Conservation (phyloP, 768 basidiomycete genomes). For the Pisolithus albus region DNA sequence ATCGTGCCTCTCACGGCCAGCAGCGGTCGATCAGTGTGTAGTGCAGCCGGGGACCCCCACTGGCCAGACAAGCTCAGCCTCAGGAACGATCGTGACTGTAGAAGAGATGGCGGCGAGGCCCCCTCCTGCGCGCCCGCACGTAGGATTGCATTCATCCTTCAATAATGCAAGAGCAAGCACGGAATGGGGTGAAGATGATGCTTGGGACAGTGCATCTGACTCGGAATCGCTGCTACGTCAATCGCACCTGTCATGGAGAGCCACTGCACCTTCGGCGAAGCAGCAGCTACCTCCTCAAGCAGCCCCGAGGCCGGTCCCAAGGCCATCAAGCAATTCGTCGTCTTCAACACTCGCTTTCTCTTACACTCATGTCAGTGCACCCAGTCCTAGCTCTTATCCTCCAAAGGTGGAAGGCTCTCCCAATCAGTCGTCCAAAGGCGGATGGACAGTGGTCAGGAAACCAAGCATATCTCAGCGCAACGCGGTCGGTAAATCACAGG, state of each 20-base stretch:
- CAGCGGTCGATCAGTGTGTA: too few relatives aligned
- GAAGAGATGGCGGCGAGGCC: slow-evolving; percentile 47
- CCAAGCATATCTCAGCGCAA: slow-evolving; percentile 24
- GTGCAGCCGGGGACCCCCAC: neutral
- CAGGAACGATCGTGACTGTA: neutral
- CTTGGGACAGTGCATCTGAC: slow-evolving; percentile 80
- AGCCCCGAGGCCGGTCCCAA: slow-evolving; percentile 53
- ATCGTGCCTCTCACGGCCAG: too few relatives aligned
- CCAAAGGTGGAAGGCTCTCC: slow-evolving; percentile 37
- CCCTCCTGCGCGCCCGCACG: slow-evolving; percentile 69
- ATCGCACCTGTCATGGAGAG: slow-evolving; percentile 42
- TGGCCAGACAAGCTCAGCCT: neutral
- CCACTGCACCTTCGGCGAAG: slow-evolving; percentile 20
- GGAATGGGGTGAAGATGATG: slow-evolving; percentile 83
- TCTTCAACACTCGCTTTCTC: slow-evolving; percentile 70
- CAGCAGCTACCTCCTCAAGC: slow-evolving; percentile 29
- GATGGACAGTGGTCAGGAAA: slow-evolving; percentile 73
- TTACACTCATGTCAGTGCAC: slow-evolving; percentile 72
- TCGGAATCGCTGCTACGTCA: slow-evolving; percentile 56
- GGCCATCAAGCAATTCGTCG: slow-evolving; percentile 41
- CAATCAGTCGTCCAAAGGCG: slow-evolving; percentile 40
- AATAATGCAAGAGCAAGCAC: slow-evolving; percentile 36
- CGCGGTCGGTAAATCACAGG: slow-evolving; percentile 16
- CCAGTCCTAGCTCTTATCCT: slow-evolving; percentile 71
- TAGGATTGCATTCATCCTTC: slow-evolving; percentile 49